These are phyloP conservation scores for Tolypocladium pustulatum DNA, from an alignment of 2,329 filamentous ascomycete genomes.

Conservation along the genomic window DNA sequence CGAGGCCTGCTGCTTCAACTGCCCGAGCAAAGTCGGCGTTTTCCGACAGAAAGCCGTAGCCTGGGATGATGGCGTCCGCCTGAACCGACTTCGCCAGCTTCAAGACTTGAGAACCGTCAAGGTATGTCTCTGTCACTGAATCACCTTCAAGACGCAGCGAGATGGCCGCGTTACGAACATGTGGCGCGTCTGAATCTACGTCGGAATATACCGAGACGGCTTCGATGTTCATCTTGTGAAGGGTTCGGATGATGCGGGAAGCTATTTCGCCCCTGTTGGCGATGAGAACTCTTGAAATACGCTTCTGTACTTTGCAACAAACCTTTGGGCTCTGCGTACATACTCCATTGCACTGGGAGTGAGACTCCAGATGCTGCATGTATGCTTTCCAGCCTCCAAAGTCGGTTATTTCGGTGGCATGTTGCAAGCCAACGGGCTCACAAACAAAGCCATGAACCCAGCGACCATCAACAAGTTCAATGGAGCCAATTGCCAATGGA, in stretches of 20 bases:
- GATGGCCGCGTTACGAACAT: constrained; percentile 57
- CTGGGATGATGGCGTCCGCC: constrained; percentile 51
- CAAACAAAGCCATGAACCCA: constrained; percentile 27
- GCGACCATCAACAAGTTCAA: constrained; percentile 21
- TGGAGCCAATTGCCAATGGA: constrained; percentile 23
- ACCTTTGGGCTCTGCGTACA: neutral
- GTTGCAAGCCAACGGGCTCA: constrained; percentile 20
- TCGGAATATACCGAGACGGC: constrained; percentile 62
- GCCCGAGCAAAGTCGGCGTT: constrained; percentile 49
- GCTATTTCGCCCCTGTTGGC: constrained; percentile 71
- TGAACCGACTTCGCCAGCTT: constrained; percentile 35
- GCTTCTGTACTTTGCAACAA: neutral
- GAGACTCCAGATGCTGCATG: constrained; percentile 1
- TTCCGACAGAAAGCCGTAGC: constrained; percentile 58
- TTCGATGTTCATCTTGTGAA: constrained; percentile 54
- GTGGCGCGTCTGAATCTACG: constrained; percentile 51
- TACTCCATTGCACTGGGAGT: constrained; percentile 1
- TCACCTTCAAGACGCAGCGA: constrained; percentile 51
- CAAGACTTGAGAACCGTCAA: constrained; percentile 54
- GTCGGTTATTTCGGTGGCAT: constrained; percentile 18
- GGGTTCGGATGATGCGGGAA: constrained; percentile 57
- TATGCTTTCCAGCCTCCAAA: constrained; percentile 22
- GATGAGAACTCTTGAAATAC: constrained; percentile 38
- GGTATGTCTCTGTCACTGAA: constrained; percentile 39
- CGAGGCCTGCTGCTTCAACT: constrained; percentile 41